A percentile compares a stretch with the other conserved stretches of the same genome.
phyloP scores from a whole-genome alignment of 2,329 filamentous ascomycete species.

The Diatrype stigma region DNA sequence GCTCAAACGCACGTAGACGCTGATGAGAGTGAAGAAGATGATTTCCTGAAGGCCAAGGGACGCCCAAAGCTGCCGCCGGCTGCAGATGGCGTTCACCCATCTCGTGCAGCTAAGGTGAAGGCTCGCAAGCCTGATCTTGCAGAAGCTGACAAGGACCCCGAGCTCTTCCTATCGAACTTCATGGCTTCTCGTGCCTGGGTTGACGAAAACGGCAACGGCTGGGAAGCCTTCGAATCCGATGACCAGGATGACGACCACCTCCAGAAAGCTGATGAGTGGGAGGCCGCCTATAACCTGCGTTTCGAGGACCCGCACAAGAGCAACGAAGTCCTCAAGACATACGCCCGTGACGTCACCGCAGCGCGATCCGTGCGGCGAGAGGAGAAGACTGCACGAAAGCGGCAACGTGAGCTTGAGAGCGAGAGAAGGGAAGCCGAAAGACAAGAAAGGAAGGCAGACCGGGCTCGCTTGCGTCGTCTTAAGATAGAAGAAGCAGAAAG shows the following conservation, averaged over 20 bases:
- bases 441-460: slow-evolving; percentile 70
- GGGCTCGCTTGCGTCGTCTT: slow-evolving; percentile 76
- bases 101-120: slow-evolving; percentile 44
- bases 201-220: slow-evolving; percentile 59
- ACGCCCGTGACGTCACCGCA: slow-evolving; percentile 79
- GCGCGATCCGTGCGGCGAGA: slow-evolving; percentile 83
- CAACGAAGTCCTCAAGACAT: slow-evolving; percentile 83
- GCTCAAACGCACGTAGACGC: slow-evolving; percentile 50
- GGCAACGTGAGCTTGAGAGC: slow-evolving; percentile 72
- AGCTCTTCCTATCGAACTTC: slow-evolving; percentile 92
- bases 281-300: slow-evolving; percentile 90
- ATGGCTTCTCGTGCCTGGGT: slow-evolving; percentile 90
- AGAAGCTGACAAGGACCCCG: slow-evolving; percentile 81
- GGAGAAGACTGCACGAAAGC: slow-evolving; percentile 71
- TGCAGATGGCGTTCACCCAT: slow-evolving; percentile 52
- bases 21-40: slow-evolving; percentile 49
- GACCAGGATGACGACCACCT: slow-evolving; percentile 69
- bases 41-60: slow-evolving; percentile 70
- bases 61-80: slow-evolving; percentile 13
- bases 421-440: slow-evolving; percentile 77
- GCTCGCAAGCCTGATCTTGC: slow-evolving; percentile 61
- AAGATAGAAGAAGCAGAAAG: slow-evolving; percentile 87
- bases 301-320: slow-evolving; percentile 89
- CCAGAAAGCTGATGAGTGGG: slow-evolving; percentile 76
- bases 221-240: slow-evolving; percentile 86